Conservation (phyloP, 495 filamentous ascomycete genomes). For the Talaromyces nanjingensis region DNA sequence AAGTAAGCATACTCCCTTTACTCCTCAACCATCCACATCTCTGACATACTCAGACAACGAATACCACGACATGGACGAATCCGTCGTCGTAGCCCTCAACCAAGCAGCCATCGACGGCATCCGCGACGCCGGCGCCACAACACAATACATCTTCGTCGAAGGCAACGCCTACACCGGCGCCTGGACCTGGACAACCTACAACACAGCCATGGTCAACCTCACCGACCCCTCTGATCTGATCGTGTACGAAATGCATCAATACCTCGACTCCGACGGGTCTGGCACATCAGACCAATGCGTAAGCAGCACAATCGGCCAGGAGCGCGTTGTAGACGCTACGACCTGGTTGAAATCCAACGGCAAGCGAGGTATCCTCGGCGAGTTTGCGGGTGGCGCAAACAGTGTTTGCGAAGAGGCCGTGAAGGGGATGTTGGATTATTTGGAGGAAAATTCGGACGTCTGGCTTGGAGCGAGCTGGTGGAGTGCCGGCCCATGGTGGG, state of each 20-base stretch:
- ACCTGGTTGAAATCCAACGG: slow-evolving; percentile 60
- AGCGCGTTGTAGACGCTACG: slow-evolving; percentile 59
- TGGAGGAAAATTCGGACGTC: slow-evolving; percentile 47
- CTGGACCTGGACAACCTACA: slow-evolving; percentile 42
- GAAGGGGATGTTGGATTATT: slow-evolving; percentile 53
- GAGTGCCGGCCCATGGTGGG: slow-evolving; percentile 53
- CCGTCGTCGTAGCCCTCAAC: slow-evolving; percentile 61
- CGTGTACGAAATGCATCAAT: slow-evolving; percentile 46
- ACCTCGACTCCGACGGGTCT: slow-evolving; percentile 52
- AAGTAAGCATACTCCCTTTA: too few species aligned
- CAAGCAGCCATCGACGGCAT: slow-evolving; percentile 69
- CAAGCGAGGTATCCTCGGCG: slow-evolving; percentile 63
- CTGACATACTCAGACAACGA: slow-evolving; percentile 58
- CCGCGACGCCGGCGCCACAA: slow-evolving; percentile 58
- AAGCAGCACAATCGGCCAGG: slow-evolving; percentile 60
- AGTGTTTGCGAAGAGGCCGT: slow-evolving; percentile 55
- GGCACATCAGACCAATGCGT: slow-evolving; percentile 43
- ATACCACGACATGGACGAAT: slow-evolving; percentile 66
- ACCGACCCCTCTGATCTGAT: slow-evolving; percentile 51
- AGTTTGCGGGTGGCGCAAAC: slow-evolving; percentile 66
- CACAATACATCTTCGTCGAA: slow-evolving; percentile 68
- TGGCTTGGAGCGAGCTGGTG: slow-evolving; percentile 70
- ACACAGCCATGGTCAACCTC: slow-evolving; percentile 42
- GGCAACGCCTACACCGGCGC: slow-evolving; percentile 63
- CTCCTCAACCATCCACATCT: not conserved